A percentile compares a stretch with the other conserved stretches of the same genome.
phyloP scores from a whole-genome alignment of 1,284 basidiomycete species.

The Apiotrichum laibachii region DNA sequence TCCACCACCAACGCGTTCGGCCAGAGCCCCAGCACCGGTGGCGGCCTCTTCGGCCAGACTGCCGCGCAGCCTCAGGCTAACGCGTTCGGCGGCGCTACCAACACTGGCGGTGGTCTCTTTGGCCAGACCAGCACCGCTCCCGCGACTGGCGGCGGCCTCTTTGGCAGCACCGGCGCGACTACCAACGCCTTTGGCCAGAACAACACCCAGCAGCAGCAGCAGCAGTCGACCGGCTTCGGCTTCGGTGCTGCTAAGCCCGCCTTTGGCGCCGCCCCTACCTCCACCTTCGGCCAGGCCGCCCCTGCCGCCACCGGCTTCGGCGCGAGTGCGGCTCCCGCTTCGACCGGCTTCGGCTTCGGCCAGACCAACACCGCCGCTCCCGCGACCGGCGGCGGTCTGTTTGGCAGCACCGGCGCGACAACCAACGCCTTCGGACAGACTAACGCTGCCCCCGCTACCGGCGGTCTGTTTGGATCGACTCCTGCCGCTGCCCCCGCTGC shows the following conservation, averaged over 20 bases:
- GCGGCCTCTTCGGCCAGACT: slow-evolving; percentile 43
- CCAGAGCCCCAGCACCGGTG: slow-evolving; percentile 37
- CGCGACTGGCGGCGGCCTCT: slow-evolving; percentile 16
- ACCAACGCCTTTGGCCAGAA: slow-evolving; percentile 11
- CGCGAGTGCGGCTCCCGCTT: slow-evolving; percentile 33
- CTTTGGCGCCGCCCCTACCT: slow-evolving; percentile 6
- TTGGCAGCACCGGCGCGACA: slow-evolving; percentile 18
- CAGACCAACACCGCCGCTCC: slow-evolving; percentile 33
- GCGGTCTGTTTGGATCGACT: slow-evolving; percentile 53
- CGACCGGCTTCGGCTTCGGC: slow-evolving; percentile 11
- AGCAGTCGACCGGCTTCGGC: slow-evolving; percentile 48
- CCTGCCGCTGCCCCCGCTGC: slow-evolving; percentile 35
- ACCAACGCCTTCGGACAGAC: slow-evolving; percentile 36
- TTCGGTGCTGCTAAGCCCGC: slow-evolving; percentile 37
- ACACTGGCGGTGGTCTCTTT: slow-evolving; percentile 38
- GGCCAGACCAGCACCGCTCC: slow-evolving; percentile 43
- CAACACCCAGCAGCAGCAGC: slow-evolving; percentile 28
- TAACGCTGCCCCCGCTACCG: slow-evolving; percentile 1
- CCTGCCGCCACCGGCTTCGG: slow-evolving; percentile 43
- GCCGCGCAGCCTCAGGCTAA: slow-evolving; percentile 4
- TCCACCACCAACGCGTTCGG: slow-evolving; percentile 36
- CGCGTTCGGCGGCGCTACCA: slow-evolving; percentile 42
- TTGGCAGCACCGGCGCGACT: slow-evolving; percentile 15
- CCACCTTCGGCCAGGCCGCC: slow-evolving; percentile 2
- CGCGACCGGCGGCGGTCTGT: slow-evolving; percentile 29